phyloP scores from a whole-genome alignment of 106 monocot genomes.

The Phalaenopsis equestris region DNA sequence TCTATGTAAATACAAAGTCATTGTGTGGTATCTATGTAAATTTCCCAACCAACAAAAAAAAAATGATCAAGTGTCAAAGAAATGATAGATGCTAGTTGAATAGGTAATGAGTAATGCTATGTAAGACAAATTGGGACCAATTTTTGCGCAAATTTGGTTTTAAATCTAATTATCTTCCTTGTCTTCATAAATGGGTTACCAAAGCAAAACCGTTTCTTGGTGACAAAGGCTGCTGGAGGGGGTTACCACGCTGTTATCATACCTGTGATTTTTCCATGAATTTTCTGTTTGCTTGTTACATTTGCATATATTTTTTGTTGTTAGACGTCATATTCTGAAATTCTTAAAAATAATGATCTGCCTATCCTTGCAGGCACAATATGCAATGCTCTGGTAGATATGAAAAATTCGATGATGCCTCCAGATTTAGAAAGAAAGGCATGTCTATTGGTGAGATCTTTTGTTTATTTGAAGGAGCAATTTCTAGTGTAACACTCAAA shows the following conservation, averaged over 20 bases:
- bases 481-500: neutral
- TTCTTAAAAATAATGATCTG: neutral
- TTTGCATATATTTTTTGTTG: neutral
- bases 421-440: conserved; percentile 1
- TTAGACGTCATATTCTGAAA: neutral
- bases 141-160: neutral
- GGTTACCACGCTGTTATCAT: neutral
- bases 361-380: neutral
- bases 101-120: neutral
- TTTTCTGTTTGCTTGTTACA: neutral
- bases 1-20: too few species aligned
- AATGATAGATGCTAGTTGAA: neutral
- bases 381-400: neutral
- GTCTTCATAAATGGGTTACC: neutral
- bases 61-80: neutral
- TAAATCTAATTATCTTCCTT: neutral
- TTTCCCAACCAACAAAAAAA: neutral
- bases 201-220: neutral
- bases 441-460: conserved; percentile 2
- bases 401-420: conserved; percentile 2
- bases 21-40: too few species aligned
- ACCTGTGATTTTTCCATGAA: neutral
- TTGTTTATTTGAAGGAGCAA: neutral
- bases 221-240: neutral
- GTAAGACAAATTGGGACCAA: neutral